Evolutionary conservation across 2,329 filamentous ascomycete species (phyloP), one percentile per base, ranked within the genome.

Genomic region (Pestalotiopsis sp.): DNA sequence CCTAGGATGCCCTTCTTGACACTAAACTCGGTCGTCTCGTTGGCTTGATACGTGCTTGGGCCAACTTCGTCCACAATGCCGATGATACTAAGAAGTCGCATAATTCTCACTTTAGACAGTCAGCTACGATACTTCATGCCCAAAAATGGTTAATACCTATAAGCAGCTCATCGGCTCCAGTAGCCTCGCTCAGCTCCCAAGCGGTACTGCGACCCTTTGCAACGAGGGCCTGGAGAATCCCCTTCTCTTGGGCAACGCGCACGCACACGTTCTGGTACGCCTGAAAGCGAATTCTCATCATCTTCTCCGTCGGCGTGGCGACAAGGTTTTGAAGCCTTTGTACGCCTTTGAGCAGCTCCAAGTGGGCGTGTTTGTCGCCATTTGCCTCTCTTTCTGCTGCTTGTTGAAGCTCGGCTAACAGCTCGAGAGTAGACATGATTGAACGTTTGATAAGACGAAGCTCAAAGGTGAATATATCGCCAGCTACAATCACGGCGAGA

Each of bases 21-120:
- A 45, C 49, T 57, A 36, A 58, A 66, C 4, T 38, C 41, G 2
- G 64, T 66, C 49, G 64, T 39, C 27, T 57, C 64, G 27, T 66
- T 66, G 25, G 64, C 64, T n/a, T 36, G n/a, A 39, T 66, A 66
- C 5, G 41, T 27, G 49, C 49, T 31, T 0, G 49, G 52, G 9
- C 52, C 64, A 13, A 59, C 20, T 23, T 66, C 64, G 52, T 66
- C 64, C 11, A 49, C 64, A 31, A 66, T 20, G 9, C 14, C 64
- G 17, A 66, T 64, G 7, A 57, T 57, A 12, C 45, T 66, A 9
- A 66, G n/a, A 6, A 66, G 45, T 27, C 64, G 58, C 45, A 66
- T 66, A 5, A 66, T 38, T 3, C 27, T 45, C 17, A 66, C 64
- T 25, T 25, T 3, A 25, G 25, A 25, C 25, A 3, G 25, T 25